Conservation (phyloP, 495 filamentous ascomycete genomes). For the Aspergillus funiculosus region DNA sequence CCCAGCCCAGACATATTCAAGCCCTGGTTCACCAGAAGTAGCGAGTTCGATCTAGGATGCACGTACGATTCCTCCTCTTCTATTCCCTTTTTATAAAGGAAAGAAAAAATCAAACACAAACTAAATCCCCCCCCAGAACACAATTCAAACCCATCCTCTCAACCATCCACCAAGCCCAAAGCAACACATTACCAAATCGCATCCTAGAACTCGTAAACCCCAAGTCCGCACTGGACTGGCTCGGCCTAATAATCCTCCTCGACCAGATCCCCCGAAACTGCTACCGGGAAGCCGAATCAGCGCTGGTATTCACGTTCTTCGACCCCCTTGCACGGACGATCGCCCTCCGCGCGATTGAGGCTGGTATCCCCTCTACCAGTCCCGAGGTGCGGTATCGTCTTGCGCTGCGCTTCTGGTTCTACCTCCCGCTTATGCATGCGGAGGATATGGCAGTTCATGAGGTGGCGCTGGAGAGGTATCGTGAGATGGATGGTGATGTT, state of each 20-base stretch:
- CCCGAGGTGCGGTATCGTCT: constrained; percentile 25
- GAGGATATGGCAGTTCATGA: constrained; percentile 27
- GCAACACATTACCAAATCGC: too few relatives aligned
- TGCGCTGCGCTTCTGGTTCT: constrained; percentile 29
- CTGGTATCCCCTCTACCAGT: constrained; percentile 11
- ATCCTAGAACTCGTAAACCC: constrained; percentile 23
- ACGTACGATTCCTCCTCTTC: constrained; percentile 17
- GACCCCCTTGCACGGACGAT: constrained; percentile 27
- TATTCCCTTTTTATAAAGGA: background rate
- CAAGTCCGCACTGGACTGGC: constrained; percentile 20
- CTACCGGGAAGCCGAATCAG: constrained; percentile 27
- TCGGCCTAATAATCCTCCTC: constrained; percentile 25
- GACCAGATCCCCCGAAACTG: constrained; percentile 34
- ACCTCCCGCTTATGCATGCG: constrained; percentile 32
- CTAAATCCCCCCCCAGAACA: constrained; percentile 12
- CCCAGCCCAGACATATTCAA: background rate
- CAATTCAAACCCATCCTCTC: constrained; percentile 27
- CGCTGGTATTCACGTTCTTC: constrained; percentile 25
- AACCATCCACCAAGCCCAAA: constrained; percentile 14
- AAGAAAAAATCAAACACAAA: background rate
- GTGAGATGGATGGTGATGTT: constrained; percentile 10
- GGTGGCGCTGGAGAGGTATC: constrained; percentile 18
- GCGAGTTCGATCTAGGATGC: constrained; percentile 26
- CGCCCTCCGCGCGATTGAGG: constrained; percentile 19
- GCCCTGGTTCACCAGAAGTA: constrained; percentile 25